phyloP scores from a whole-genome alignment of 495 filamentous ascomycete species.

The Ascobolus immersus region DNA sequence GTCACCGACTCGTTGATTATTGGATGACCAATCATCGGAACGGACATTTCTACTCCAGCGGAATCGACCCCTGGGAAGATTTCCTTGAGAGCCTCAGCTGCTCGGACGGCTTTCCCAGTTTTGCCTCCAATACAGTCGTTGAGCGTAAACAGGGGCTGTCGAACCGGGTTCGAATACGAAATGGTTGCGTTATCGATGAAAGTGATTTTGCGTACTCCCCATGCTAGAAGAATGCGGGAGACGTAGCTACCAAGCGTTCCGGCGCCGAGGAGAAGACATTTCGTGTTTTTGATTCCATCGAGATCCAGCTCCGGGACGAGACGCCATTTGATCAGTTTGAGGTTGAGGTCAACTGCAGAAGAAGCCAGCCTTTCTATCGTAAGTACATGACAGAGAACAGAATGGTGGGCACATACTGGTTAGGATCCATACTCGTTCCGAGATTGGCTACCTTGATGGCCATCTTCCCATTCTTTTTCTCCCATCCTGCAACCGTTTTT shows the following conservation, averaged over 20 bases:
- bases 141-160: slow-evolving; percentile 78
- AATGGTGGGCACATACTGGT: slow-evolving; percentile 21
- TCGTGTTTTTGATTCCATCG: slow-evolving; percentile 69
- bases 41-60: slow-evolving; percentile 48
- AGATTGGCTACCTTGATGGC: slow-evolving; percentile 52
- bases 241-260: slow-evolving; percentile 89
- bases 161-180: slow-evolving; percentile 91
- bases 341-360: slow-evolving; percentile 87
- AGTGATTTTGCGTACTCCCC: slow-evolving; percentile 91
- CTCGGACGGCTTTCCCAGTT: slow-evolving; percentile 54
- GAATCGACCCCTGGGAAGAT: slow-evolving; percentile 82
- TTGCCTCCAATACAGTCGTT: slow-evolving; percentile 71
- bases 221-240: slow-evolving; percentile 69
- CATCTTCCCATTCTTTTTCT: slow-evolving; percentile 58
- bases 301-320: slow-evolving; percentile 72
- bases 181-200: slow-evolving; percentile 88
- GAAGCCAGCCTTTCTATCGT: slow-evolving; percentile 39
- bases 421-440: slow-evolving; percentile 75
- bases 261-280: slow-evolving; percentile 78
- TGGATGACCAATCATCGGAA: slow-evolving; percentile 88
- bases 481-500: slow-evolving; percentile 76
- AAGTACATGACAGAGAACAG: slow-evolving; percentile 2
- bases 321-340: slow-evolving; percentile 97
- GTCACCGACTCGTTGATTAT: slow-evolving; percentile 41
- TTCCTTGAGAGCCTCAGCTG: slow-evolving; percentile 53